phyloP scores from a whole-genome alignment of 108 stramenopile species.

The Thalassiosira profunda region DNA sequence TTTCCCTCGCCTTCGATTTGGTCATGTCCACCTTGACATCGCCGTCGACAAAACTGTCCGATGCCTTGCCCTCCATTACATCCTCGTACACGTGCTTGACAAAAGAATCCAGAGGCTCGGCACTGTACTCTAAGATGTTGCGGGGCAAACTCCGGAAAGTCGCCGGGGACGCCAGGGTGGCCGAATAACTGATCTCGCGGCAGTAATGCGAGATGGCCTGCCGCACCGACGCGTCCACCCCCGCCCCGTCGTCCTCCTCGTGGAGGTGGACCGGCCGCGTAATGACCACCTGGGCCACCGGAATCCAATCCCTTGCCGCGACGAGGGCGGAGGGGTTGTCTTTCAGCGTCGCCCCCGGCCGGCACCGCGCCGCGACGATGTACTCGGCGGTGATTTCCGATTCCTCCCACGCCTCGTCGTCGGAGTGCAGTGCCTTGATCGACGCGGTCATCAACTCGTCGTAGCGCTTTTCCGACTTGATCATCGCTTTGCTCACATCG shows the following conservation, averaged over 20 bases:
- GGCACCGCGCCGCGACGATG: constrained; percentile 65
- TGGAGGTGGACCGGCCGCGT: constrained; percentile 44
- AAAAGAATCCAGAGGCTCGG: constrained; percentile 72
- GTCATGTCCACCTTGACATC: constrained; percentile 46
- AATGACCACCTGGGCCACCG: constrained; percentile 74
- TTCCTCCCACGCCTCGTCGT: constrained; percentile 20
- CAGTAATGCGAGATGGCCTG: constrained; percentile 79
- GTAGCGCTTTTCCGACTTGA: constrained; percentile 72
- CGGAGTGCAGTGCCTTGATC: constrained; percentile 48
- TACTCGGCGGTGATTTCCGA: constrained; percentile 56
- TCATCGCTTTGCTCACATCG: constrained; percentile 65
- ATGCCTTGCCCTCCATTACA: constrained; percentile 62
- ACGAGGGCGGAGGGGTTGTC: neutral
- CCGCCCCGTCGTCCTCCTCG: constrained; percentile 32
- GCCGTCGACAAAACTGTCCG: constrained; percentile 24
- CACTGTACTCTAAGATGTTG: constrained; percentile 71
- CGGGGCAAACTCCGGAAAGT: constrained; percentile 62
- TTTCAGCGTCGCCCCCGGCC: constrained; percentile 7
- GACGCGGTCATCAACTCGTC: constrained; percentile 55
- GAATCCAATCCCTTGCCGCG: constrained; percentile 78
- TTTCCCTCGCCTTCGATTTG: constrained; percentile 65
- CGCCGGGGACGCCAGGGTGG: constrained; percentile 58
- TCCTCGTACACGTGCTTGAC: constrained; percentile 76
- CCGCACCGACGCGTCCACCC: constrained; percentile 37
- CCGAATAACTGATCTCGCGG: constrained; percentile 71